phyloP scores from a whole-genome alignment of 176 grass and related monocot genomes.

The Eremochloa ophiuroides region DNA sequence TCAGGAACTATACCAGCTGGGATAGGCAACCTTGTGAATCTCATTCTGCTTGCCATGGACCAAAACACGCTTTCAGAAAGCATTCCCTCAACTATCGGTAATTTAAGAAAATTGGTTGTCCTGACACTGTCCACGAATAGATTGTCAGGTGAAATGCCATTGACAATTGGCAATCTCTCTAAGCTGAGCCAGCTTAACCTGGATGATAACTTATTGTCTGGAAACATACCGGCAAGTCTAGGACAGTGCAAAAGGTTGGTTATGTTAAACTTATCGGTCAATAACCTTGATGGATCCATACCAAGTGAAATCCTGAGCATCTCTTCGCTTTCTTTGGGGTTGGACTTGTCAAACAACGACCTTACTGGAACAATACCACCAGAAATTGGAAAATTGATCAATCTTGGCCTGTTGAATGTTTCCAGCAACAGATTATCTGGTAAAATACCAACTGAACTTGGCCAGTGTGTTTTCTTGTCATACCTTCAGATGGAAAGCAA shows the following conservation, averaged over 20 bases:
- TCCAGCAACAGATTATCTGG: slow-evolving; percentile 30
- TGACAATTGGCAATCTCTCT: slow-evolving; percentile 22
- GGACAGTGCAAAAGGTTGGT: slow-evolving; percentile 13
- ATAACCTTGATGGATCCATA: slow-evolving; percentile 27
- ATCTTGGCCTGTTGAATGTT: background rate
- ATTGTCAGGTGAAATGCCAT: slow-evolving; percentile 43
- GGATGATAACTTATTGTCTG: slow-evolving; percentile 26
- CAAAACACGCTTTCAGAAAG: slow-evolving; percentile 44
- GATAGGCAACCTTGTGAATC: slow-evolving; percentile 33
- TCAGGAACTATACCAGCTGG: slow-evolving; percentile 24
- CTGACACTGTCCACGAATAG: slow-evolving; percentile 39
- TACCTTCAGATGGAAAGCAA: slow-evolving; percentile 17
- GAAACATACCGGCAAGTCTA: slow-evolving; percentile 38
- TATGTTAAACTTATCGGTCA: slow-evolving; percentile 39
- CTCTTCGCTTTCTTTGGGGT: slow-evolving; percentile 7
- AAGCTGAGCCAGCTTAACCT: slow-evolving; percentile 36
- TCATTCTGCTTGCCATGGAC: slow-evolving; percentile 34
- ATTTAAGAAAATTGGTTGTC: slow-evolving; percentile 16
- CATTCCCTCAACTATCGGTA: slow-evolving; percentile 47
- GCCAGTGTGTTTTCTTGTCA: background rate
- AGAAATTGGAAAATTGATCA: slow-evolving; percentile 3
- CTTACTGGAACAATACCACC: background rate
- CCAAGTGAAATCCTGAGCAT: slow-evolving; percentile 14
- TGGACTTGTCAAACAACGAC: slow-evolving; percentile 16
- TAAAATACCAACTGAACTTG: background rate